Percentiles rank a stretch among this genome's conserved stretches.
phyloP scores from a whole-genome alignment of 306 rosid genomes.

The Castanea crenata region DNA sequence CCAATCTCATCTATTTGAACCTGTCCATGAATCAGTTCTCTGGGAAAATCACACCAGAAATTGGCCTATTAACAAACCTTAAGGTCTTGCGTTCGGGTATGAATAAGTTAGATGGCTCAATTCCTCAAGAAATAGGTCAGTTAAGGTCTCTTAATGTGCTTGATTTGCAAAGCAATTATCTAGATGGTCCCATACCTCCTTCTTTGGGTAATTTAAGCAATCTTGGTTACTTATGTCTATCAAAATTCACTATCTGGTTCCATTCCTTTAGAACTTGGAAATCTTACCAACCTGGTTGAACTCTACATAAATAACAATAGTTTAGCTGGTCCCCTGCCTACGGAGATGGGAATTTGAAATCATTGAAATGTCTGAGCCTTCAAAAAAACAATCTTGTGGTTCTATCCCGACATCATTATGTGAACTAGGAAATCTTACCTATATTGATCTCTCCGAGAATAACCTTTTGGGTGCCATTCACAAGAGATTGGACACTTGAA shows the following conservation, averaged over 20 bases:
- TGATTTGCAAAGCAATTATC: background rate
- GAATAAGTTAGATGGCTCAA: conserved; percentile 16
- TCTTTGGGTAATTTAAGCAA: conserved; percentile 7
- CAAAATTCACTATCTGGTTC: background rate
- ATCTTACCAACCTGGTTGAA: background rate
- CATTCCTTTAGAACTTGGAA: background rate
- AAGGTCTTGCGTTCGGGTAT: background rate
- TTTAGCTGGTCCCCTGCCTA: background rate
- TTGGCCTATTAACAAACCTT: conserved; percentile 10
- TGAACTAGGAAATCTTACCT: background rate
- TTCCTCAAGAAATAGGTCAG: conserved; percentile 17
- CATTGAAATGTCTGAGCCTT: background rate
- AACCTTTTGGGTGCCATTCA: conserved; percentile 28
- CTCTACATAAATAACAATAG: background rate
- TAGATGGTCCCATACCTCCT: background rate
- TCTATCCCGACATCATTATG: conserved; percentile 13
- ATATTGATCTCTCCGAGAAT: conserved; percentile 15
- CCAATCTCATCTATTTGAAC: conserved; percentile 28
- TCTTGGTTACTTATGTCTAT: background rate
- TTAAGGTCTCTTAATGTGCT: conserved; percentile 1
- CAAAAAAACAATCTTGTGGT: background rate
- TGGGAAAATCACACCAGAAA: conserved; percentile 24
- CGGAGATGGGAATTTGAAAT: conserved; percentile 1
- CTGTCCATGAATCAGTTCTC: conserved; percentile 26
- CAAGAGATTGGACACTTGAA: conserved; percentile 24